These are phyloP conservation scores for Coemansia sp. DNA, from an alignment of 192 early-diverging fungal species.

Conservation along the genomic window DNA sequence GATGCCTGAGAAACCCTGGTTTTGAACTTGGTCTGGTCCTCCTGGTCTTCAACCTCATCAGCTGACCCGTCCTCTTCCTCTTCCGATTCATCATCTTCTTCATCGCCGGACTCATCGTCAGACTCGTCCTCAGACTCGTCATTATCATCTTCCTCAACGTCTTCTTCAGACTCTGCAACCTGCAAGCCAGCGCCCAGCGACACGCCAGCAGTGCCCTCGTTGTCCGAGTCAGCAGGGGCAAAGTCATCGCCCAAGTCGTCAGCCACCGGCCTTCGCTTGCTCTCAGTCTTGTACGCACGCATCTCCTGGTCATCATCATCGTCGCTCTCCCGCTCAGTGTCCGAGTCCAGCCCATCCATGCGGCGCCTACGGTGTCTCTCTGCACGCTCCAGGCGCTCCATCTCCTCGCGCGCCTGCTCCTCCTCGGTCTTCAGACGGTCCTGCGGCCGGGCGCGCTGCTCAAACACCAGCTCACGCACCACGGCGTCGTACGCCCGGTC, in stretches of 20 bases:
- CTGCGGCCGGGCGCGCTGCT: constrained; percentile 80
- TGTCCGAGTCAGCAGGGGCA: constrained; percentile 45
- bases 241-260: constrained; percentile 75
- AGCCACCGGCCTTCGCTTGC: constrained; percentile 53
- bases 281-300: constrained; percentile 49
- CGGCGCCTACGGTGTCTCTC: constrained; percentile 77
- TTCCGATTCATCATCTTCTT: constrained; percentile 39
- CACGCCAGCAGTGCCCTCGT: constrained; percentile 29
- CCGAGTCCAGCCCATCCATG: constrained; percentile 72
- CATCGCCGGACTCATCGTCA: constrained; percentile 22
- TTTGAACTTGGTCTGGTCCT: constrained; percentile 50
- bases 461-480: constrained; percentile 78
- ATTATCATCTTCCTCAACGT: constrained; percentile 28
- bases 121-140: constrained; percentile 18
- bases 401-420: constrained; percentile 83
- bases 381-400: constrained; percentile 78
- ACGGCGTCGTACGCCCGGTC: constrained; percentile 80
- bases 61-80: no score
- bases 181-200: constrained; percentile 39
- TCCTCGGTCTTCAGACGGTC: constrained; percentile 94
- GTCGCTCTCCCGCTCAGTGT: constrained; percentile 58
- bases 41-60: constrained; percentile 55
- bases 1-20: not conserved
- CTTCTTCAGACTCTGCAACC: constrained; percentile 30
- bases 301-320: constrained; percentile 56